phyloP scores from a whole-genome alignment of 2,329 filamentous ascomycete species.

The Aspergillus piperis region DNA sequence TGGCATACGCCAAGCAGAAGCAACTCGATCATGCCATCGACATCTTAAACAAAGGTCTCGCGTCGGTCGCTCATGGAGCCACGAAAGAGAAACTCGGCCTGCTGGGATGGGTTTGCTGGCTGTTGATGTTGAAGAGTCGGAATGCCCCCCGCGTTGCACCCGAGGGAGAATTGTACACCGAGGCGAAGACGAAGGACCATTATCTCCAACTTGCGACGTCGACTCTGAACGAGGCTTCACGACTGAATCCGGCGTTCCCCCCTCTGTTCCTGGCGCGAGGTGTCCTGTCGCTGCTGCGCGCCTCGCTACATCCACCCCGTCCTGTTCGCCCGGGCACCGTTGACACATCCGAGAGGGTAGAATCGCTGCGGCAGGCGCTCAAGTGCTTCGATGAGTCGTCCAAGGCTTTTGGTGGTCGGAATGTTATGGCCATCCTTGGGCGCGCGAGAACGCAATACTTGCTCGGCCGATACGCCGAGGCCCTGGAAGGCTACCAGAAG shows the following conservation, averaged over 20 bases:
- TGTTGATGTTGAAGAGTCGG: conserved; percentile 86
- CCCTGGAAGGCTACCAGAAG: conserved; percentile 81
- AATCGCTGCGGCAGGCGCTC: conserved; percentile 78
- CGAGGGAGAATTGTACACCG: conserved; percentile 65
- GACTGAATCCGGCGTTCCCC: conserved; percentile 88
- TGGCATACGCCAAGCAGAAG: conserved; percentile 94
- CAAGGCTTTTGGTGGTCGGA: conserved; percentile 78
- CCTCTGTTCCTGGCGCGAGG: conserved; percentile 89
- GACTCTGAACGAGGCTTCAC: conserved; percentile 90
- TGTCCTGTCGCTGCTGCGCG: conserved; percentile 82
- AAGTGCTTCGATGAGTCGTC: conserved; percentile 96
- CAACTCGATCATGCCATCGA: conserved; percentile 83
- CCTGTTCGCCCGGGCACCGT: conserved; percentile 61
- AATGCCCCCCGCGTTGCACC: conserved; percentile 69
- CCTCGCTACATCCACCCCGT: conserved; percentile 78
- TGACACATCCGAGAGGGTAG: conserved; percentile 69
- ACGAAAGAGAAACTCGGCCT: conserved; percentile 83
- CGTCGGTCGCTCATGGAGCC: conserved; percentile 68
- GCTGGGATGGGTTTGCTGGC: conserved; percentile 82
- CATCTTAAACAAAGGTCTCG: conserved; percentile 70
- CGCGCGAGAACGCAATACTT: conserved; percentile 86
- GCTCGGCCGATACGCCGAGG: conserved; percentile 80
- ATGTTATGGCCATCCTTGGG: conserved; percentile 89
- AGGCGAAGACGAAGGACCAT: conserved; percentile 87
- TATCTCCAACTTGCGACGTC: conserved; percentile 89